Evolutionary conservation across 768 basidiomycete genomes (phyloP), one percentile per base, ranked within the genome.

Genomic region (Trichaptum fuscoviolaceum): DNA sequence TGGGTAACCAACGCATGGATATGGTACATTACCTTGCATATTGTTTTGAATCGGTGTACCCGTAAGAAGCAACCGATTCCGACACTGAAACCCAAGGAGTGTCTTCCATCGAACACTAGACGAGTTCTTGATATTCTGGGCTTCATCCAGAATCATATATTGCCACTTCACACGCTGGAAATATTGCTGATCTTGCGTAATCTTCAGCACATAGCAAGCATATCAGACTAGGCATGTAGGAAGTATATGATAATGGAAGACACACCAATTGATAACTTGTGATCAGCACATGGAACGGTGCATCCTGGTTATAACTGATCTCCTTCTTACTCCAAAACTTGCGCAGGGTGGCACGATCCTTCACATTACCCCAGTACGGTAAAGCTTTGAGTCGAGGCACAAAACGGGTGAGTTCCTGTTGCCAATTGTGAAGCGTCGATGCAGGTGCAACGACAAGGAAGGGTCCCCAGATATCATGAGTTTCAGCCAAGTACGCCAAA

Each of bases 91-190:
- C 20, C 94, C 92, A 60, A 99, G 86, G 20, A 99, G 81, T 0
- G 96, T 96, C 78, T 98, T 99, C 97, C 97, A 99, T 58, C 97
- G 85, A 9, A 93, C 92, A 77, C 92, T 95, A 25, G 93, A 87
- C 25, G 97, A 95, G 73, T 95, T 96, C 83, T 99, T 99, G 83
- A 99, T 99, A 66, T 98, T 98, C 77, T 99, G 97, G 1, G 97
- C 97, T 77, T 99, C 97, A 72, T 99, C 97, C n/a, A 99, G 83
- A 67, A 99, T 87, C 96, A 99, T 99, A 75, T 99, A 99, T 78
- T 99, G 97, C 97, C 97, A 99, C 73, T 95, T 96, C 69, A 98
- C 90, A 52, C 92, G 87, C 73, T 97, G 93, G 79, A 99, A 96
- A 78, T 99, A 97, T 71, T 98, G 93, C 73, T 97, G 95, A 74